These are phyloP conservation scores for Posidonia australis DNA, from an alignment of 106 monocot species.

Conservation along the genomic window DNA sequence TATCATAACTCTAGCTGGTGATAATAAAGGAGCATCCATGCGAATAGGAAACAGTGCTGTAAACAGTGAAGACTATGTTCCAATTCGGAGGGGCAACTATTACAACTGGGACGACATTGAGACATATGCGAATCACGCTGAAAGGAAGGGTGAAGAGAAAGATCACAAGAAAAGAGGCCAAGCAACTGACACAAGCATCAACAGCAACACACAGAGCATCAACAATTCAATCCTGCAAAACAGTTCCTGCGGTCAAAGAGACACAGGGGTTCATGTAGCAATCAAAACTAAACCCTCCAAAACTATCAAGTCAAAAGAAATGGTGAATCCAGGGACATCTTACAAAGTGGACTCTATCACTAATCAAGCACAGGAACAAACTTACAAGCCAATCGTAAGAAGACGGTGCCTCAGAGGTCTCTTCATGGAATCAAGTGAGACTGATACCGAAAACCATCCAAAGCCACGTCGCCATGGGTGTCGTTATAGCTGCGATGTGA, in stretches of 20 bases:
- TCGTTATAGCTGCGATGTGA: slow-evolving; percentile 34
- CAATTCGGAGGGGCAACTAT: neutral
- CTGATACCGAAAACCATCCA: slow-evolving; percentile 47
- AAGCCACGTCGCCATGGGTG: slow-evolving; percentile 59
- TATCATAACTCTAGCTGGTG: slow-evolving; percentile 55
- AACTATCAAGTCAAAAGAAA: neutral
- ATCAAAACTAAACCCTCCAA: neutral
- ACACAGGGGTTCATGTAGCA: neutral
- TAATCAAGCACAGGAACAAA: slow-evolving; percentile 14
- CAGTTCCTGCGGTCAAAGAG: neutral
- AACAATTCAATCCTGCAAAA: slow-evolving; percentile 12
- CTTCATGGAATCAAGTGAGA: slow-evolving; percentile 51
- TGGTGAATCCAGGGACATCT: slow-evolving; percentile 3
- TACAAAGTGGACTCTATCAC: too few relatives aligned
- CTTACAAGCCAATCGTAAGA: slow-evolving; percentile 31
- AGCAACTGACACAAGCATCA: slow-evolving; percentile 5
- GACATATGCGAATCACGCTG: too few relatives aligned
- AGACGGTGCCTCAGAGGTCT: slow-evolving; percentile 60
- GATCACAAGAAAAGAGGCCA: slow-evolving; percentile 5
- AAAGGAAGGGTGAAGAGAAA: too few relatives aligned
- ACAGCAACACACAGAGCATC: slow-evolving; percentile 9
- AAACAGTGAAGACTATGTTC: neutral
- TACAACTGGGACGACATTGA: neutral
- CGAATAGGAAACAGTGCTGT: slow-evolving; percentile 11
- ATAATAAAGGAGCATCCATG: slow-evolving; percentile 66